Evolutionary conservation across 169 alveolate genomes (phyloP).

Genomic region (Babesia ovata): DNA sequence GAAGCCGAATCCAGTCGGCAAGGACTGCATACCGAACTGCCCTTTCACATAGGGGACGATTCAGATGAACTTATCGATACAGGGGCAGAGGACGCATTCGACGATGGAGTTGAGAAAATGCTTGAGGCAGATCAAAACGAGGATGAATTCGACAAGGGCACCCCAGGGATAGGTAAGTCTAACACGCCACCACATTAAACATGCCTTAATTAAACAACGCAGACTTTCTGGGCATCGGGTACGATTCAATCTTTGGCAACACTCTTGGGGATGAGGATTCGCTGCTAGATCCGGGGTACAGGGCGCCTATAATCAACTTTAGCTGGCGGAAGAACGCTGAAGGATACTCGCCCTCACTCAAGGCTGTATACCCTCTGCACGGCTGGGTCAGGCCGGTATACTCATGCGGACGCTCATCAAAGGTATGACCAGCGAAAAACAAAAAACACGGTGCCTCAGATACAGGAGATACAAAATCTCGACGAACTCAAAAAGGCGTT

Average conservation of each 20-base stretch:
- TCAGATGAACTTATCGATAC: no score
- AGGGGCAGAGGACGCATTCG: constrained; percentile 17
- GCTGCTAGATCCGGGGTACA: constrained; percentile 66
- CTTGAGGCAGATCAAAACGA: neutral
- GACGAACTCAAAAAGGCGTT: constrained; percentile 62
- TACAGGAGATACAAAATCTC: constrained; percentile 48
- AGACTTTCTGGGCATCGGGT: constrained; percentile 72
- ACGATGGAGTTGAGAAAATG: constrained; percentile 46
- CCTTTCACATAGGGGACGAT: no score
- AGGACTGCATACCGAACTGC: no score
- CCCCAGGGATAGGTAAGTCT: constrained; percentile 61
- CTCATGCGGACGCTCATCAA: constrained; percentile 63
- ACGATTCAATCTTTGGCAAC: constrained; percentile 62
- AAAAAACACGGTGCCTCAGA: constrained; percentile 7
- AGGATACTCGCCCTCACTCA: constrained; percentile 67
- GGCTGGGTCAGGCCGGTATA: constrained; percentile 70
- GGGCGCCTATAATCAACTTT: constrained; percentile 66
- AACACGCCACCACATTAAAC: neutral
- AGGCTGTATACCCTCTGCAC: constrained; percentile 65
- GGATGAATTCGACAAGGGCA: constrained; percentile 50
- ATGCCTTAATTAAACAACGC: neutral
- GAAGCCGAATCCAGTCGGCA: no score
- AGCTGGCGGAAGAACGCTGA: constrained; percentile 56
- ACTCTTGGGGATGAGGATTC: constrained; percentile 60
- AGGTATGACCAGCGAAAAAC: constrained; percentile 7